Conservation (phyloP, 345 rosid genomes). For the Capsella bursapastoris region DNA sequence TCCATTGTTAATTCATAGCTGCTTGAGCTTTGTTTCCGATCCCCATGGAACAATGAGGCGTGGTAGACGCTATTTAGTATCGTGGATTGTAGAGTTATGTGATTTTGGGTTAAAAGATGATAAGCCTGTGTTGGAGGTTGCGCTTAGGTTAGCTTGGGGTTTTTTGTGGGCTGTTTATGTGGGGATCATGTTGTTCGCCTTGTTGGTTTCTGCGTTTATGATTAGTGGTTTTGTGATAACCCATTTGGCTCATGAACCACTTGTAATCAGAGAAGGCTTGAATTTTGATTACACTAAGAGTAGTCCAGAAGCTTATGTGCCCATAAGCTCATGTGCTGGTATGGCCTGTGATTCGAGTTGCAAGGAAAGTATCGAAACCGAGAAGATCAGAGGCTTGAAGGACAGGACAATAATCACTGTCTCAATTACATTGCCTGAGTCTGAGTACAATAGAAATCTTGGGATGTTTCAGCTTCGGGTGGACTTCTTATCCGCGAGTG, state of each 20-base stretch:
- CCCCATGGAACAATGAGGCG: conserved; percentile 61
- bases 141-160: conserved; percentile 61
- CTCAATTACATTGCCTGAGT: conserved; percentile 65
- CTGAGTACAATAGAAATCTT: conserved; percentile 72
- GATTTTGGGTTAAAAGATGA: conserved; percentile 51
- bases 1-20: conserved; percentile 43
- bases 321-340: conserved; percentile 55
- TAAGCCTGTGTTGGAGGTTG: conserved; percentile 47
- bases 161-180: conserved; percentile 69
- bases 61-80: conserved; percentile 44
- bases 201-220: conserved; percentile 57
- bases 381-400: conserved; percentile 12
- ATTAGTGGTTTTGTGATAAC: conserved; percentile 59
- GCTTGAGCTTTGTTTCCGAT: conserved; percentile 50
- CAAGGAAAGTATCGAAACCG: conserved; percentile 44
- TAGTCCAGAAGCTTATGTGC: conserved; percentile 70
- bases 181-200: conserved; percentile 57
- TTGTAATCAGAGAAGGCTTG: conserved; percentile 58
- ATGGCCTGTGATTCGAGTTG: conserved; percentile 48
- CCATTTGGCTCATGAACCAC: conserved; percentile 63
- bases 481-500: conserved; percentile 62
- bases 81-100: conserved; percentile 39
- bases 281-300: conserved; percentile 50
- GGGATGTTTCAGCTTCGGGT: conserved; percentile 88
- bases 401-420: conserved; percentile 26